Base-by-base conservation (phyloP, 306 rosid genomes). In the Lathyrus tuberosus region DNA sequence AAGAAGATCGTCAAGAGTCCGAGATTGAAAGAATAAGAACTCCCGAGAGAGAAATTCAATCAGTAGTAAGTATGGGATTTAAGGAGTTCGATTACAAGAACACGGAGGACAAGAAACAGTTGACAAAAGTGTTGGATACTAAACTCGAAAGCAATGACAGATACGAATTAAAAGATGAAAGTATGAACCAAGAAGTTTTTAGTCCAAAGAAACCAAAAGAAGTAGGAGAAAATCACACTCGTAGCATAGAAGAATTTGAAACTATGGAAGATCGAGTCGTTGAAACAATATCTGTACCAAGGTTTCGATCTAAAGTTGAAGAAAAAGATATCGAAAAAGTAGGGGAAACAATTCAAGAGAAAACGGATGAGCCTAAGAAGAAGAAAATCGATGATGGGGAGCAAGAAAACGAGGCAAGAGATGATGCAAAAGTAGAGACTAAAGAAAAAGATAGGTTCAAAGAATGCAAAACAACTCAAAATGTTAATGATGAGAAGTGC, bases 401-500 rank as follows among this genome's bases (percentile, higher is more conserved):
- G n/a, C 49, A 44, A 44, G 15, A 12, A 33, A 33, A 33, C 6
- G 38, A 2, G 38, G 9, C 38, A 6, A 33, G 9, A 33, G 38
- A 33, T 33, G 38, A 33, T 33, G 38, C 7, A 33, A 33, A 33
- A 6, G 38, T 6, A 33, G 38, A 33, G 38, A 6, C 38, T 33
- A 6, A 33, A 33, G 38, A 33, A 6, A 33, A 33, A 33, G 1
- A 33, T 33, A 33, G 0, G 38, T 6, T 47, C 53, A 47, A 47
- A 65, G 62, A 76, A 72, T 5, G 13, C 52, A 37, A 2, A 13
- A 42, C 18, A 54, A 6, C 43, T 67, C 60, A 62, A 68, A 47
- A 40, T 46, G 48, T 67, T 10, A 2, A 38, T 7, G 76, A 56
- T 40, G 79, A 68, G 69, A 67, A 72, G 65, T 52, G n/a, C 8